Evolutionary conservation across 2,329 filamentous ascomycete genomes (phyloP), one percentile per base, ranked within the genome.

Genomic region (Huntiella omanensis): DNA sequence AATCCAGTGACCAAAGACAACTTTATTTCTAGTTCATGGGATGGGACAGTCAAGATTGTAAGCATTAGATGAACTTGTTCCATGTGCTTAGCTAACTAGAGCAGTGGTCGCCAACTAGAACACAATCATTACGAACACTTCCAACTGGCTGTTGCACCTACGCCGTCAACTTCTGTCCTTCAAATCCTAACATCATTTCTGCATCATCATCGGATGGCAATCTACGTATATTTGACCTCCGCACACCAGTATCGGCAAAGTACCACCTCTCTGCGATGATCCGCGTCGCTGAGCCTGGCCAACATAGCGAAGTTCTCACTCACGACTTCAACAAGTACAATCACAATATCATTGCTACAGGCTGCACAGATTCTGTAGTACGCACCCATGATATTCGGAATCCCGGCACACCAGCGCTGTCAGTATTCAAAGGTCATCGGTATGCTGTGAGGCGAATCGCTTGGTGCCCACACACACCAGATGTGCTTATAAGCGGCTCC

Each of bases 321-420:
- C 91, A 96, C 62, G 91, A 98, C 62, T 98, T 91, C 91, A 98
- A 98, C 66, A 98, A 98, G 63, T 98, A 98, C 64, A 75, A 82
- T 35, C 77, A 86, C 53, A 80, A 77, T 0, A 69, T 95, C 19
- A 67, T 98, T 46, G 91, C 91, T 0, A 85, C 85, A 0, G 91
- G 77, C 1, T 88, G 91, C 46, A 91, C 96, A 3, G 91, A 98
- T 60, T 74, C 83, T 46, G 65, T 80, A 13, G 79, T 98, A 50
- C 77, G 91, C 41, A 91, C 83, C 0, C 96, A 96, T 56, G 91
- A 98, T 60, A 79, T 95, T 40, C 72, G 91, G 38, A 80, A 77
- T 55, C 81, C 84, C 1, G 64, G 69, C 4, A 75, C 70, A 4
- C 85, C 85, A 0, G 84, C 88, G 0, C 59, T 84, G 7, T 70